Percentiles rank a stretch among this genome's conserved stretches.
Conservation (phyloP, 2,329 filamentous ascomycete species). For the Cadophora malorum region DNA sequence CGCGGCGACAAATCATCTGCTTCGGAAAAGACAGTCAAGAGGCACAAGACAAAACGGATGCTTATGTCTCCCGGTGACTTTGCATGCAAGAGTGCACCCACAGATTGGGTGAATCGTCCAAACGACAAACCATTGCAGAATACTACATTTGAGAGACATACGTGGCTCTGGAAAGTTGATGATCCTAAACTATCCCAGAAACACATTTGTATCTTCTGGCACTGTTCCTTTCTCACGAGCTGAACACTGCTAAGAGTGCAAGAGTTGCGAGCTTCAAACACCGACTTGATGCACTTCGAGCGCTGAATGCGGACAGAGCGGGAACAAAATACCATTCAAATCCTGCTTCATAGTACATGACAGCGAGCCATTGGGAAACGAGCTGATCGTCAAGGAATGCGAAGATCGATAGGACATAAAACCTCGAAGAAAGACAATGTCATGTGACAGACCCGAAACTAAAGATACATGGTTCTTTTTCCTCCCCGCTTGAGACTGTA, state of each 20-base stretch:
- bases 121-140: not conserved
- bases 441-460: not conserved
- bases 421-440: too few relatives aligned
- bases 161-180: constrained; percentile 4
- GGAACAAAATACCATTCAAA: too few relatives aligned
- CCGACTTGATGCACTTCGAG: not conserved
- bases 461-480: not conserved
- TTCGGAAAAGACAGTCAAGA: not conserved
- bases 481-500: too few relatives aligned
- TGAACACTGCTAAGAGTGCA: not conserved
- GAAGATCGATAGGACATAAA: too few relatives aligned
- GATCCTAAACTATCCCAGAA: not conserved
- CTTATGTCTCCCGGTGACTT: not conserved
- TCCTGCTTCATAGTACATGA: too few relatives aligned
- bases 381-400: too few relatives aligned
- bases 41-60: not conserved
- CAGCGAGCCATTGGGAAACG: too few relatives aligned
- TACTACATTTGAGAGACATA: not conserved
- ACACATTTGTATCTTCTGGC: not conserved
- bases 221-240: not conserved
- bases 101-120: not conserved
- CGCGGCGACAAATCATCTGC: not conserved
- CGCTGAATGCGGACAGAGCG: too few relatives aligned
- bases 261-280: not conserved
- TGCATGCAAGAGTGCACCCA: not conserved